These are phyloP conservation scores for Rhodotorula sp. DNA, from an alignment of 1,284 basidiomycete genomes.

Conservation along the genomic window DNA sequence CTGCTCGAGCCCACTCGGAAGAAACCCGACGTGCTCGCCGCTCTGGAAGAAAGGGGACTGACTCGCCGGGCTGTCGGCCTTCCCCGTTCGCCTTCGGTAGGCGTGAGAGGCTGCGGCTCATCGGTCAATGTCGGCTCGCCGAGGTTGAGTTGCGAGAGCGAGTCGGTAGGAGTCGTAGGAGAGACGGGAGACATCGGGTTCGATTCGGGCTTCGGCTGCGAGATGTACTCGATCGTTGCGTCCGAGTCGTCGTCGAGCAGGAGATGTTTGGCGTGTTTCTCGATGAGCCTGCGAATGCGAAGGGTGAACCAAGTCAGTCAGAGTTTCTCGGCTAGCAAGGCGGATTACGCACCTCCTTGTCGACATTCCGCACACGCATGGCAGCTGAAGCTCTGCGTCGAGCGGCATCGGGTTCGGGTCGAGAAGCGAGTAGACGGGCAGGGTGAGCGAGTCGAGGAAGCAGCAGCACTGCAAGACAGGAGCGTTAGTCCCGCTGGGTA, in stretches of 20 bases:
- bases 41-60: background rate
- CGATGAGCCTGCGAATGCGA: slow-evolving; percentile 8
- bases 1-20: slow-evolving; percentile 14
- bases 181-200: slow-evolving; percentile 2
- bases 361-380: slow-evolving; percentile 32
- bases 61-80: background rate
- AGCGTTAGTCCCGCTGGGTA: background rate
- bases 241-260: slow-evolving; percentile 15
- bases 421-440: slow-evolving; percentile 35
- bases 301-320: background rate
- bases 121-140: background rate
- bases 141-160: background rate
- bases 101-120: background rate
- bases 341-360: slow-evolving; percentile 8
- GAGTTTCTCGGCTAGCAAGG: too few species aligned
- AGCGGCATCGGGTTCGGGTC: slow-evolving; percentile 33
- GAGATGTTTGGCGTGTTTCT: slow-evolving; percentile 18
- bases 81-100: slow-evolving; percentile 1
- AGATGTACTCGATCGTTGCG: slow-evolving; percentile 26
- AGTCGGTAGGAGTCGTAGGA: background rate
- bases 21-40: slow-evolving; percentile 8
- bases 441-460: slow-evolving; percentile 38
- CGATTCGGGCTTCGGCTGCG: slow-evolving; percentile 12
- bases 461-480: slow-evolving; percentile 30
- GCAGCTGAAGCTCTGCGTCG: slow-evolving; percentile 21